Percentiles rank a stretch among this genome's conserved stretches.
phyloP scores from a whole-genome alignment of 2,329 filamentous ascomycete genomes.

The Tympanopsis confertula region DNA sequence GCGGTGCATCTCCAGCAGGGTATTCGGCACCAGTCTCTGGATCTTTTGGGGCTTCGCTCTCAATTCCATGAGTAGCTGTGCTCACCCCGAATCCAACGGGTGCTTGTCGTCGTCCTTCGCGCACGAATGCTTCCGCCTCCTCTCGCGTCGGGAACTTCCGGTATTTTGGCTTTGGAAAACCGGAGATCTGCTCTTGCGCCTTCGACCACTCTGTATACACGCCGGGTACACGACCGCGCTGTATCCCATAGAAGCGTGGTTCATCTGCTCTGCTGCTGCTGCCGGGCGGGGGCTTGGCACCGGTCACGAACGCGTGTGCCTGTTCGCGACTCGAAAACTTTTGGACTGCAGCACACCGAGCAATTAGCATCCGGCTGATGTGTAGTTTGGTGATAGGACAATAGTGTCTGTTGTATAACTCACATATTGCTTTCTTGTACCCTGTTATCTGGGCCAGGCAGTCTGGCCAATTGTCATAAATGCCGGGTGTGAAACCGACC shows the following conservation, averaged over 20 bases:
- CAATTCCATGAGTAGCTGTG: constrained; percentile 16
- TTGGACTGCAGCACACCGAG: neutral
- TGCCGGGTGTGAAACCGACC: neutral
- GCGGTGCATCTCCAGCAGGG: constrained; percentile 39
- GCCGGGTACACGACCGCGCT: constrained; percentile 41
- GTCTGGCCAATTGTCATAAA: neutral
- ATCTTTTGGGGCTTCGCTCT: constrained; percentile 23
- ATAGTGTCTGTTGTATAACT: neutral
- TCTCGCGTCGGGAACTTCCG: constrained; percentile 28
- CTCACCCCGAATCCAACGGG: constrained; percentile 16
- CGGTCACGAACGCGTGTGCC: neutral
- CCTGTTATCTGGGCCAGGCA: neutral
- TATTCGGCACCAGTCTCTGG: constrained; percentile 26
- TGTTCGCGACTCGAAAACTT: constrained; percentile 2
- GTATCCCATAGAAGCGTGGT: constrained; percentile 46
- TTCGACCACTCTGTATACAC: constrained; percentile 51
- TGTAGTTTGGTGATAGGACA: constrained; percentile 1
- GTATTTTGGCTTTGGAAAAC: constrained; percentile 43
- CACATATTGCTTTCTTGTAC: neutral
- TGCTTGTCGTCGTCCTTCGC: constrained; percentile 26
- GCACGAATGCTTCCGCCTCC: constrained; percentile 4
- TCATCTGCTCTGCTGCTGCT: constrained; percentile 15
- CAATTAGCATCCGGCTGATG: neutral
- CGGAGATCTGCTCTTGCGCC: constrained; percentile 48
- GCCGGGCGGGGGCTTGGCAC: neutral